Base-by-base conservation (phyloP, 768 basidiomycete species). In the Inosperma sp. region DNA sequence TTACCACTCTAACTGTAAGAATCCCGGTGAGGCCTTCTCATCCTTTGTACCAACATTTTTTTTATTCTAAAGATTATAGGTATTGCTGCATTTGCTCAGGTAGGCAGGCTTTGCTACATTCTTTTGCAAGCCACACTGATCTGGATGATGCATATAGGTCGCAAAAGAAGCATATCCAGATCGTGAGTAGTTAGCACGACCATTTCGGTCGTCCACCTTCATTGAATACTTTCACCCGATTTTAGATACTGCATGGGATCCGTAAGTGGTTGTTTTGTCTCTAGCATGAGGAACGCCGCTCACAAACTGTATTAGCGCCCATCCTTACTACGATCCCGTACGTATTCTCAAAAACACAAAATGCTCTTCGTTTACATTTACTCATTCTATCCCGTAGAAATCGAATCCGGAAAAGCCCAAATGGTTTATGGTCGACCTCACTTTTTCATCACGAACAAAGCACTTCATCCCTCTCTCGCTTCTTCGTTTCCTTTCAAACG, bases 351-450 rank as follows among this genome's bases (percentile, higher is more conserved):
- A 26, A 26, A 25, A 29, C 22, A 19, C 22, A 44, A 25, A n/a
- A 42, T 25, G 43, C 22, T 27, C 16, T 13, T 41, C 21, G 37
- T n/a, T 19, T 22, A 7, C 29, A 29, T n/a, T n/a, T n/a, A n/a
- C n/a, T 26, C 26, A 16, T 22, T 52, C 47, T 16, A 21, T 19
- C 51, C 14, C 9, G 16, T 59, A 91, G 89, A 94, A 94, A 81
- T 80, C 91, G 2, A 76, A 90, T 49, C 59, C 82, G 59, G 74
- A 76, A 3, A 73, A 82, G 9, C 93, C 93, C 2, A 88, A 78
- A 62, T 97, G 93, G 93, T 93, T 77, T 72, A 97, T 97, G 93
- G 88, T 93, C 29, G 84, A 92, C 58, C 69, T 85, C 45, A 78
- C 76, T 26, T 93, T 94, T 65, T 58, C 67, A 13, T 71, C 78